Conservation (phyloP, 768 basidiomycete genomes). For the Pleurotus tuoliensis region DNA sequence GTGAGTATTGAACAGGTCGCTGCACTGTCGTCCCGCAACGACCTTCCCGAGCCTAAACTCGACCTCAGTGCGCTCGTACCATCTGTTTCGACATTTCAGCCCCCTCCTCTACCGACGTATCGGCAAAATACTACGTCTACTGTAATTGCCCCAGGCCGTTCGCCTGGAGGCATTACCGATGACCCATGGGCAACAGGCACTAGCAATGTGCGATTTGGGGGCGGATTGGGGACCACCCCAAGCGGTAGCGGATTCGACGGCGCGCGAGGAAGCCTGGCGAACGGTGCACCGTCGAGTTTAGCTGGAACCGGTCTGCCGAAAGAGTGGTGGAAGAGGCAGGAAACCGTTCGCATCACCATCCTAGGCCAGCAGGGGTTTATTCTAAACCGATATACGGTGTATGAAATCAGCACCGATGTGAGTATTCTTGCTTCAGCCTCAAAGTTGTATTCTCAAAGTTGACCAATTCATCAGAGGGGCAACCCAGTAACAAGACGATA, state of each 20-base stretch:
- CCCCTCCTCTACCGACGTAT: constrained; percentile 30
- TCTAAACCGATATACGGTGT: constrained; percentile 81
- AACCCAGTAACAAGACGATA: constrained; percentile 80
- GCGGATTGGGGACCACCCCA: constrained; percentile 12
- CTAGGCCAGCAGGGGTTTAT: constrained; percentile 92
- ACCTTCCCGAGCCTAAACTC: constrained; percentile 69
- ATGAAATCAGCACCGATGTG: constrained; percentile 77
- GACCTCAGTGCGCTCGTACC: constrained; percentile 57
- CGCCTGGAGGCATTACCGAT: constrained; percentile 51
- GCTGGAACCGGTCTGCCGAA: constrained; percentile 68
- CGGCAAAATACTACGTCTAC: constrained; percentile 40
- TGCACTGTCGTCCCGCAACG: constrained; percentile 71
- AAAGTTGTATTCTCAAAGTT: not conserved
- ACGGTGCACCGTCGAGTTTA: constrained; percentile 54
- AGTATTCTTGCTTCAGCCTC: constrained; percentile 22
- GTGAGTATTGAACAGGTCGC: constrained; percentile 80
- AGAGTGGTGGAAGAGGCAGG: constrained; percentile 88
- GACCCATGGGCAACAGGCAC: constrained; percentile 52
- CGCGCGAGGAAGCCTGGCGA: constrained; percentile 26
- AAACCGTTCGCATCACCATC: constrained; percentile 65
- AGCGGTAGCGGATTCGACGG: constrained; percentile 26
- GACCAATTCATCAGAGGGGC: constrained; percentile 42
- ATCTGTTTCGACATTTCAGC: constrained; percentile 46
- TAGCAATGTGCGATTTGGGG: not conserved
- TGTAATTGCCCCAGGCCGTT: constrained; percentile 26